A percentile compares a stretch with the other conserved stretches of the same genome.
These are phyloP conservation scores for Phytophthora agathidicida DNA, from an alignment of 352 stramenopile species.

Conservation along the genomic window DNA sequence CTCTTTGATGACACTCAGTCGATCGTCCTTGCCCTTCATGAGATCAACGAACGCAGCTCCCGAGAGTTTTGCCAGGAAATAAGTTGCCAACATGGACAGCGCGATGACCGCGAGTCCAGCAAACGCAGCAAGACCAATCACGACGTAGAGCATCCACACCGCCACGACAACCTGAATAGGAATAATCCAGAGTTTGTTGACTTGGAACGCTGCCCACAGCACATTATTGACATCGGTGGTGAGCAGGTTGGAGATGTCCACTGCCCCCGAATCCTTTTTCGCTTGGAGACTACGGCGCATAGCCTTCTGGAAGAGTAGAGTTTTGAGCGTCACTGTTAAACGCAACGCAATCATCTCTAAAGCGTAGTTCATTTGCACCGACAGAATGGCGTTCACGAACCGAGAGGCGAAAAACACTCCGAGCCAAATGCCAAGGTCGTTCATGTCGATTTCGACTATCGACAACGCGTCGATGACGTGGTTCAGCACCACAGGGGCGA, in stretches of 20 bases:
- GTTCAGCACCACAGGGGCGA: slow-evolving; percentile 48
- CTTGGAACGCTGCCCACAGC: slow-evolving; percentile 36
- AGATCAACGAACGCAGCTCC: slow-evolving; percentile 70
- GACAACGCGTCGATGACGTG: slow-evolving; percentile 45
- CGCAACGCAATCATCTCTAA: slow-evolving; percentile 40
- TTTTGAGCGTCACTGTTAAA: slow-evolving; percentile 43
- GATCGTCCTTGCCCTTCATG: slow-evolving; percentile 86
- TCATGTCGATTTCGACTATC: slow-evolving; percentile 22
- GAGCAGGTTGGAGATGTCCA: slow-evolving; percentile 93
- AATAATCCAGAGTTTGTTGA: slow-evolving; percentile 58
- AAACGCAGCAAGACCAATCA: slow-evolving; percentile 51
- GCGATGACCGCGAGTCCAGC: slow-evolving; percentile 41
- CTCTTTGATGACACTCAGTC: slow-evolving; percentile 93
- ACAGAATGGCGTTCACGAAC: slow-evolving; percentile 34
- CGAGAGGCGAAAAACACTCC: slow-evolving; percentile 46
- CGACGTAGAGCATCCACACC: slow-evolving; percentile 46
- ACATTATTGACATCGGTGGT: slow-evolving; percentile 88
- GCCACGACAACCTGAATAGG: slow-evolving; percentile 43
- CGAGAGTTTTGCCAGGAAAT: slow-evolving; percentile 54
- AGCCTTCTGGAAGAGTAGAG: slow-evolving; percentile 49
- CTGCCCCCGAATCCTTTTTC: slow-evolving; percentile 8
- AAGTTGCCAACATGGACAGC: slow-evolving; percentile 43
- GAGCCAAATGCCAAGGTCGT: slow-evolving; percentile 38
- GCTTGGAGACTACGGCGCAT: slow-evolving; percentile 28
- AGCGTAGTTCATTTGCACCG: slow-evolving; percentile 28